Percentiles rank a stretch among this genome's conserved stretches.
Conservation (phyloP, 306 rosid species). For the Potentilla sterilis region DNA sequence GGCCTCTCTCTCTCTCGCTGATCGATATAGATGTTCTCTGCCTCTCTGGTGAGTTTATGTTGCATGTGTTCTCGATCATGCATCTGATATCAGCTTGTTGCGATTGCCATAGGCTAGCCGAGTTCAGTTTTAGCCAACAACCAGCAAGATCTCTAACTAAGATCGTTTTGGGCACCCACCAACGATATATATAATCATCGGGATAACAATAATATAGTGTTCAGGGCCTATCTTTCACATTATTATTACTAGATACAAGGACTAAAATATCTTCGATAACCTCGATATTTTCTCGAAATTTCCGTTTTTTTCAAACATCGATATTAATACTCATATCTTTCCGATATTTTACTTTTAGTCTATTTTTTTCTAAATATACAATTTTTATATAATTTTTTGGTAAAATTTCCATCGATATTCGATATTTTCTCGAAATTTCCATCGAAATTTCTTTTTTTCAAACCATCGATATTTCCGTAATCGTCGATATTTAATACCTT, state of each 20-base stretch:
- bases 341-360: too few relatives aligned
- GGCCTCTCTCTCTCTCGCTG: not conserved
- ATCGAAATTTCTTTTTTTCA: too few relatives aligned
- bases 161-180: conserved; percentile 21
- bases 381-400: too few relatives aligned
- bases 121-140: conserved; percentile 30
- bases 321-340: too few relatives aligned
- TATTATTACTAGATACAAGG: not conserved
- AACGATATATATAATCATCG: conserved; percentile 5
- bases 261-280: too few relatives aligned
- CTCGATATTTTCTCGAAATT: too few relatives aligned
- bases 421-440: too few relatives aligned
- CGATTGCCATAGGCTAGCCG: conserved; percentile 9
- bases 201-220: not conserved
- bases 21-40: not conserved
- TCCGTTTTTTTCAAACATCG: too few relatives aligned
- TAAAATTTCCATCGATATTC: too few relatives aligned
- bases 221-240: not conserved
- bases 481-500: too few relatives aligned
- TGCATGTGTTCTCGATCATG: not conserved
- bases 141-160: conserved; percentile 30
- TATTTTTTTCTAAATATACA: too few relatives aligned
- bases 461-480: too few relatives aligned
- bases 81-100: conserved; percentile 7
- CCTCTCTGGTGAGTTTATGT: not conserved